Base-by-base conservation (phyloP, 2,329 filamentous ascomycete species). In the Cladosporium sp. region DNA sequence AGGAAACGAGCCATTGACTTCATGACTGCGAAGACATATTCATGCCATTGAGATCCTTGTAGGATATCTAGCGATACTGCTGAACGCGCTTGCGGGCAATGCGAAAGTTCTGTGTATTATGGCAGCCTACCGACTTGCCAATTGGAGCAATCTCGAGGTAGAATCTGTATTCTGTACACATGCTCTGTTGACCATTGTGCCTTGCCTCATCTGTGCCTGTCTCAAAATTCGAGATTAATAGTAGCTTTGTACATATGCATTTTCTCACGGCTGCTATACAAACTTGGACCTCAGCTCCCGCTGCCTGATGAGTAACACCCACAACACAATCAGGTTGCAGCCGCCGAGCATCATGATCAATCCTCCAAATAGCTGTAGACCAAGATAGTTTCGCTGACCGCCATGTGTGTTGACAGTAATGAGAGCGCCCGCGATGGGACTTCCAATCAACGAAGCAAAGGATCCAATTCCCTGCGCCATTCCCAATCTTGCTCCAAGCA, bases 401-500 rank as follows among this genome's bases (percentile, higher is more conserved):
- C 50, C 51, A 15, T 25, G 34, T 14, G 20, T 59, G n/a, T 51
- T 39, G 14, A 19, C 47, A 40, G 55, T 65, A 28, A 55, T 67
- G 58, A 80, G 52, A 2, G 75, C 75, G 3, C 78, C 78, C 1
- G 76, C 78, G 60, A 80, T 75, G 0, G 78, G 77, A 11, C 76
- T 74, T 0, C 78, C 78, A 5, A 75, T 75, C 51, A 81, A 66
- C 22, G 69, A 73, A 0, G 74, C 76, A 34, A 80, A 51, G 1
- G 73, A 74, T 14, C 76, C 72, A 38, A 80, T 71, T 0, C 70
- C 73, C 58, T 80, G 75, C 1, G 77, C 75, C 75, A 80, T 80
- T 0, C 78, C 78, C 43, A 79, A 73, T 19, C 78, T 67, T 9
- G 76, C 75, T 1, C 78, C 78, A 3, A 75, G 72, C 34, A 78